Conservation (phyloP, 1,284 basidiomycete genomes). For the Sporisorium exsertum region DNA sequence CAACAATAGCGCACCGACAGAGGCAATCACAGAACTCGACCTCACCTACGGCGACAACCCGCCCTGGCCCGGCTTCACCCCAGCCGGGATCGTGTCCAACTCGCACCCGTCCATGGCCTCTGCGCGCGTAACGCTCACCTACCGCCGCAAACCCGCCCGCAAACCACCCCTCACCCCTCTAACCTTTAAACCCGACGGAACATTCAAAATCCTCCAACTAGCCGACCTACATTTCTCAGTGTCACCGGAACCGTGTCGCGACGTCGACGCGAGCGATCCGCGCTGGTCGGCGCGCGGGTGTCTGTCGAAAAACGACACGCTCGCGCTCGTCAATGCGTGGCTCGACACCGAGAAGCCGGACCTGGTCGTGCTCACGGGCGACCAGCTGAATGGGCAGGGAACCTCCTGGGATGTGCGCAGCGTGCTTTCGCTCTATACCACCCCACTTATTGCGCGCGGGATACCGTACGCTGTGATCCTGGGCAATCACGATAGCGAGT, state of each 20-base stretch:
- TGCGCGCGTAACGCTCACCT: constrained; percentile 33
- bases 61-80: constrained; percentile 58
- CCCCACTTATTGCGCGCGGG: constrained; percentile 78
- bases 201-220: constrained; percentile 65
- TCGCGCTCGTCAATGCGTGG: constrained; percentile 53
- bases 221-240: constrained; percentile 65
- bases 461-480: constrained; percentile 92
- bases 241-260: constrained; percentile 58
- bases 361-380: constrained; percentile 77
- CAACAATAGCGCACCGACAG: background rate
- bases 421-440: constrained; percentile 87
- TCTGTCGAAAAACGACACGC: constrained; percentile 55
- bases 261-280: constrained; percentile 31
- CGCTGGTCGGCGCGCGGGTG: constrained; percentile 29
- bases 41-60: constrained; percentile 61
- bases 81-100: constrained; percentile 38
- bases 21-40: constrained; percentile 61
- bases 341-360: constrained; percentile 84
- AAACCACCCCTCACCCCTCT: constrained; percentile 31
- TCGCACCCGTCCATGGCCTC: constrained; percentile 32
- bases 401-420: constrained; percentile 87
- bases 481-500: constrained; percentile 77
- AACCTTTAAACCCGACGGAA: constrained; percentile 52
- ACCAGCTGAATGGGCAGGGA: constrained; percentile 74
- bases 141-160: constrained; percentile 44